Evolutionary conservation across 345 rosid species (phyloP).

Genomic region (Crucihimalaya himalaica): DNA sequence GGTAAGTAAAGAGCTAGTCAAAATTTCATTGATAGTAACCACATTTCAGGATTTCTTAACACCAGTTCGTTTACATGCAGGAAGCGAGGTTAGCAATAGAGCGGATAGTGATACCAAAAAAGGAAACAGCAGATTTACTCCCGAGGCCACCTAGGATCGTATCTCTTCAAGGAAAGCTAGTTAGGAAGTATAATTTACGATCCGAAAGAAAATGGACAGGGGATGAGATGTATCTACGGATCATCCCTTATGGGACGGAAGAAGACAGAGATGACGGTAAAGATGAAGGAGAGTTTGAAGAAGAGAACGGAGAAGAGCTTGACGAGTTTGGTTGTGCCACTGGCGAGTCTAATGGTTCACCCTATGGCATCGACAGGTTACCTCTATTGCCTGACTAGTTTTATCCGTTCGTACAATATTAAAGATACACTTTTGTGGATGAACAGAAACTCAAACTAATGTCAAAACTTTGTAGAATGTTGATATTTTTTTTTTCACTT

Average conservation of each 20-base stretch:
- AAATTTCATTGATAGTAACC: background rate
- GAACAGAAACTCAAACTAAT: background rate
- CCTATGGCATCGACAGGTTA: constrained; percentile 33
- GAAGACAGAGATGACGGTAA: constrained; percentile 30
- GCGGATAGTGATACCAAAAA: constrained; percentile 70
- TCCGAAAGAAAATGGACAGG: constrained; percentile 60
- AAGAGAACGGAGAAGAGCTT: constrained; percentile 33
- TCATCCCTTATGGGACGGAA: constrained; percentile 56
- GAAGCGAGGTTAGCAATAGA: constrained; percentile 85
- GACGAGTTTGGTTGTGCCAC: constrained; percentile 23
- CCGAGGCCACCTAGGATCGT: constrained; percentile 62
- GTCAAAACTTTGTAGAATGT: background rate
- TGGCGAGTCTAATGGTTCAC: constrained; percentile 18
- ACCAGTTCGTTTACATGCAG: constrained; percentile 40
- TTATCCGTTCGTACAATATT: constrained; percentile 10
- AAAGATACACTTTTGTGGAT: constrained; percentile 9
- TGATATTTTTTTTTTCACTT: background rate
- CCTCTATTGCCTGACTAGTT: constrained; percentile 39
- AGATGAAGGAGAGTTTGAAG: constrained; percentile 42
- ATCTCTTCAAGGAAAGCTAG: constrained; percentile 64
- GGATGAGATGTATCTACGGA: constrained; percentile 48
- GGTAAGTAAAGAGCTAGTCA: constrained; percentile 45
- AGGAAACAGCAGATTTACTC: constrained; percentile 66
- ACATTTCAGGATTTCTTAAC: constrained; percentile 2
- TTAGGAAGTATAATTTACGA: constrained; percentile 55